phyloP scores from a whole-genome alignment of 2,329 filamentous ascomycete species.

The Scedosporium apiospermum region DNA sequence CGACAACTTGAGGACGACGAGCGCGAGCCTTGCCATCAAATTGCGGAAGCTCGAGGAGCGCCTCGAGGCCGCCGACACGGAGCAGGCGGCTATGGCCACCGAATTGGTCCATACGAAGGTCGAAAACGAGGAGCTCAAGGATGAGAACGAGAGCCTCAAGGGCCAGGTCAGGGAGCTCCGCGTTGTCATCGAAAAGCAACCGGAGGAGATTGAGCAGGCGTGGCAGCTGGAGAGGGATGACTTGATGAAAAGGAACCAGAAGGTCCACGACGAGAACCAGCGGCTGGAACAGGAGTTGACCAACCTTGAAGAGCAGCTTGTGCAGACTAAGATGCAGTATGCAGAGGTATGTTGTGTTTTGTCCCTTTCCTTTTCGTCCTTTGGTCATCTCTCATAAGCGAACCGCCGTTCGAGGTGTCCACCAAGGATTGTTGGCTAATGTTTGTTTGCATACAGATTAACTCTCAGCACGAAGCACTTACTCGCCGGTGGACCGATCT shows the following conservation, averaged over 20 bases:
- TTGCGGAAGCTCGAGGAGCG: slow-evolving; percentile 83
- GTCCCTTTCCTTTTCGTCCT: slow-evolving; percentile 1
- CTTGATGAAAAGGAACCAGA: slow-evolving; percentile 83
- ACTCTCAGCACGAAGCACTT: slow-evolving; percentile 60
- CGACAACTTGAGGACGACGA: slow-evolving; percentile 59
- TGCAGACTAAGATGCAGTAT: slow-evolving; percentile 88
- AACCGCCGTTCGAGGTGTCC: too few relatives aligned
- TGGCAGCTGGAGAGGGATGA: slow-evolving; percentile 81
- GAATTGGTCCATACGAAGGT: slow-evolving; percentile 89
- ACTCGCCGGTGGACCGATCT: slow-evolving; percentile 71
- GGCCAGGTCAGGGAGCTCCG: slow-evolving; percentile 79
- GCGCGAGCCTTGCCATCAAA: slow-evolving; percentile 58
- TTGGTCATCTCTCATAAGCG: neutral
- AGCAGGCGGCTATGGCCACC: slow-evolving; percentile 84
- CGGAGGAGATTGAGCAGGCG: slow-evolving; percentile 73
- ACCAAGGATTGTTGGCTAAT: too few relatives aligned
- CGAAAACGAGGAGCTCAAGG: slow-evolving; percentile 79
- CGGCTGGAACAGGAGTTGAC: slow-evolving; percentile 79
- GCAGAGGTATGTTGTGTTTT: slow-evolving; percentile 66
- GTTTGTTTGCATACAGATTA: slow-evolving; percentile 42
- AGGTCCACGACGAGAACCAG: slow-evolving; percentile 89
- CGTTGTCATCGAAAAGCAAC: slow-evolving; percentile 80
- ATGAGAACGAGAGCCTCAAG: slow-evolving; percentile 81
- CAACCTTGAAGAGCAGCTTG: slow-evolving; percentile 86
- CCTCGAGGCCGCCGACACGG: slow-evolving; percentile 76